phyloP scores from a whole-genome alignment of 768 basidiomycete genomes.

The Hericium coralloides region DNA sequence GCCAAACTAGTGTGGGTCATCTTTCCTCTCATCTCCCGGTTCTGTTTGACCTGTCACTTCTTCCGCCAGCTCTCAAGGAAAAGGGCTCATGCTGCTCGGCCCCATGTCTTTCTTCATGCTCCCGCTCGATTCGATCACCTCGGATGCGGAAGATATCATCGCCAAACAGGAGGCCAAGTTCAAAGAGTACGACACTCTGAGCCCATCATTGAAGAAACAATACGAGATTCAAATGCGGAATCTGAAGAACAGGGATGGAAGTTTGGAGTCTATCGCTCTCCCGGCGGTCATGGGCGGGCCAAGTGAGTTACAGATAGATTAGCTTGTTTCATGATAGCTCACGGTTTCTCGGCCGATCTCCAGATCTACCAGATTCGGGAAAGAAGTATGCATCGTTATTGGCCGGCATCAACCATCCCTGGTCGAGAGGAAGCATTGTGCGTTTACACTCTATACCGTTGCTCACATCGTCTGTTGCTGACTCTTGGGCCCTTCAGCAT shows the following conservation, averaged over 20 bases:
- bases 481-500: slow-evolving; percentile 17
- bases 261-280: slow-evolving; percentile 25
- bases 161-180: slow-evolving; percentile 19
- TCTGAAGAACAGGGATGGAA: slow-evolving; percentile 18
- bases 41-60: not conserved
- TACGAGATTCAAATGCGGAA: slow-evolving; percentile 29
- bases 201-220: slow-evolving; percentile 31
- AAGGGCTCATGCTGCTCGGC: not conserved
- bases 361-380: slow-evolving; percentile 27
- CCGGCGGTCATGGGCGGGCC: slow-evolving; percentile 18
- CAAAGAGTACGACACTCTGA: slow-evolving; percentile 13
- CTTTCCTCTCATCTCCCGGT: not conserved
- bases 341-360: not conserved
- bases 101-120: not conserved
- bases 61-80: not conserved
- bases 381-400: slow-evolving; percentile 35
- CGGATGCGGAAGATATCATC: slow-evolving; percentile 15
- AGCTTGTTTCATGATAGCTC: not conserved
- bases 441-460: slow-evolving; percentile 7
- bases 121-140: slow-evolving; percentile 15
- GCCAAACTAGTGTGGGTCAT: slow-evolving; percentile 13
- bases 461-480: too few relatives aligned
- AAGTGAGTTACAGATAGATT: slow-evolving; percentile 14
- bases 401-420: slow-evolving; percentile 31
- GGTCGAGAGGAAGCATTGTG: slow-evolving; percentile 42